A percentile compares a stretch with the other conserved stretches of the same genome.
phyloP scores from a whole-genome alignment of 2,329 filamentous ascomycete genomes.

The Magnaporthales sp. region DNA sequence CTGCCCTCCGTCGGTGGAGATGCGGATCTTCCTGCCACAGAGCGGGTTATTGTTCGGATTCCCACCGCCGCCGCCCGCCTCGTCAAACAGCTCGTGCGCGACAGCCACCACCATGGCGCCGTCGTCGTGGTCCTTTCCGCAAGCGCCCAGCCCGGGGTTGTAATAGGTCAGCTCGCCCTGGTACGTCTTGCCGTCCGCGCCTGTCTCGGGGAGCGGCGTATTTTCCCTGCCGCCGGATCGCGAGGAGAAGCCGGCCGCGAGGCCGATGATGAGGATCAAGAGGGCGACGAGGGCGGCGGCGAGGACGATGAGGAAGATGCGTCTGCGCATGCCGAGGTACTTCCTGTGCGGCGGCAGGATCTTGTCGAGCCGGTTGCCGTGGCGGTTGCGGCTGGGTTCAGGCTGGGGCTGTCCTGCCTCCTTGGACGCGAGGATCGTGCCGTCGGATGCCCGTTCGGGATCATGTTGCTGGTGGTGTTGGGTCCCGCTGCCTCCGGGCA shows the following conservation, averaged over 20 bases:
- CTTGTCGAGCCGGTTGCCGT: constrained; percentile 1
- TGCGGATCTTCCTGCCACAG: constrained; percentile 56
- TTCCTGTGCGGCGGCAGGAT: constrained; percentile 2
- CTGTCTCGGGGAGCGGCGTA: constrained; percentile 3
- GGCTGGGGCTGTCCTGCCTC: background rate
- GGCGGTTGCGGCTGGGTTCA: background rate
- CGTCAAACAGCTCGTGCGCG: constrained; percentile 7
- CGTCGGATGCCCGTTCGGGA: background rate
- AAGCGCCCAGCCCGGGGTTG: constrained; percentile 6
- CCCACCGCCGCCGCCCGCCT: background rate
- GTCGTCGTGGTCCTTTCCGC: constrained; percentile 4
- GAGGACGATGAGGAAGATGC: constrained; percentile 3
- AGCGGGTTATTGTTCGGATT: constrained; percentile 11
- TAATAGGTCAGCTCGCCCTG: constrained; percentile 6
- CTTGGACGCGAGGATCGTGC: background rate
- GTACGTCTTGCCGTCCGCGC: constrained; percentile 3
- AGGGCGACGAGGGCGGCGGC: background rate
- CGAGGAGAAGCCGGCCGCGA: constrained; percentile 5
- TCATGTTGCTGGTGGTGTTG: background rate
- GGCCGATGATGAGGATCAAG: constrained; percentile 4
- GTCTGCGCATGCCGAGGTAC: constrained; percentile 4
- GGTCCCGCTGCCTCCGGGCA: background rate
- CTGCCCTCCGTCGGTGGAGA: constrained; percentile 31
- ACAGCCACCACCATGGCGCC: constrained; percentile 7
- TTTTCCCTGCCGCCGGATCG: background rate